Percentiles rank a stretch among this genome's conserved stretches.
These are phyloP conservation scores for Parmelia sp. DNA, from an alignment of 495 filamentous ascomycete species.

Conservation along the genomic window DNA sequence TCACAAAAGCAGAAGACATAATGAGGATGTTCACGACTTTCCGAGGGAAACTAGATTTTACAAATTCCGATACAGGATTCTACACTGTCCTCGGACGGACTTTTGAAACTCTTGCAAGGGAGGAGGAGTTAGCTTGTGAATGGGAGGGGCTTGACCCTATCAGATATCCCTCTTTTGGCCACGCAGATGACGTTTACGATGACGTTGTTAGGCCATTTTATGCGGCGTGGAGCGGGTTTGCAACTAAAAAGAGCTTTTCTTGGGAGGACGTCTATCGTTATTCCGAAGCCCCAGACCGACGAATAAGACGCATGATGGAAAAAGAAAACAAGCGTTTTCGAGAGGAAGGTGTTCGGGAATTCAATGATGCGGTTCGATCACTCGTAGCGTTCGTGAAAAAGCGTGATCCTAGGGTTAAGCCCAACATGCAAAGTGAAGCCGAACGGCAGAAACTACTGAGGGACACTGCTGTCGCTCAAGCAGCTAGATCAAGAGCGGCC, in stretches of 20 bases:
- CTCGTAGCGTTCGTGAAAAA: constrained; percentile 89
- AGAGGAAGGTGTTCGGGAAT: constrained; percentile 75
- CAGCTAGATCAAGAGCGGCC: constrained; percentile 74
- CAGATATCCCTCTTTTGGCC: constrained; percentile 77
- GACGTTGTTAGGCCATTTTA: constrained; percentile 76
- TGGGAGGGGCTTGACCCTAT: constrained; percentile 53
- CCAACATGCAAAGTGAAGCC: constrained; percentile 62
- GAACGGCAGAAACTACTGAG: constrained; percentile 74
- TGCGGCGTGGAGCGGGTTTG: constrained; percentile 69
- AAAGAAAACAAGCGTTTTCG: constrained; percentile 88
- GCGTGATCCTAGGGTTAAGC: constrained; percentile 76
- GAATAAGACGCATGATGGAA: constrained; percentile 78
- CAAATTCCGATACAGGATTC: constrained; percentile 72
- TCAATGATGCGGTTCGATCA: constrained; percentile 85
- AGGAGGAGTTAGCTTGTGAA: constrained; percentile 67
- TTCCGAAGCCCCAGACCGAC: constrained; percentile 81
- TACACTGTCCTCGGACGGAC: constrained; percentile 66
- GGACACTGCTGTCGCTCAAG: constrained; percentile 74
- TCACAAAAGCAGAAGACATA: constrained; percentile 76
- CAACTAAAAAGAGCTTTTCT: constrained; percentile 75
- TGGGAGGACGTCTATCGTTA: constrained; percentile 82
- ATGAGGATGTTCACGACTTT: constrained; percentile 67
- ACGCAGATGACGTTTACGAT: constrained; percentile 59
- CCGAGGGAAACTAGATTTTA: constrained; percentile 66
- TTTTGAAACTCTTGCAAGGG: constrained; percentile 73